Evolutionary conservation across 164 flowering plant genomes (phyloP), one percentile per base, ranked within the genome.

Genomic region (Vitis labrusca): DNA sequence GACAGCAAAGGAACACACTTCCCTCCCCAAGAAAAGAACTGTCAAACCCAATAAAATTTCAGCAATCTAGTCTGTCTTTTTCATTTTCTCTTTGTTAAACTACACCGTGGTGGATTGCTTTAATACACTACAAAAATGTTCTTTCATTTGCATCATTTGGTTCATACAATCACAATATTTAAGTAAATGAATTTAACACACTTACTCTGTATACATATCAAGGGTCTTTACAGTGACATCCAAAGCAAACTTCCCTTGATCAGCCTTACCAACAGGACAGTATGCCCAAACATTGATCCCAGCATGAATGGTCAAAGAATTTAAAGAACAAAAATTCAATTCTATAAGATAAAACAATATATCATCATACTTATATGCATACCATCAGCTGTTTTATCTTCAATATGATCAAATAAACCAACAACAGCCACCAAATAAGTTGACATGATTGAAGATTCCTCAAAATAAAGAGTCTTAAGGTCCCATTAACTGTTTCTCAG

Each of bases 341-440:
- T 37, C 44, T 6, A 5, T 6, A 16, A 29, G n/a, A 67, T 50
- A 17, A 15, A 44, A 49, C 23, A 3, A 62, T 8, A 50, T 17
- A 63, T 47, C 54, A 11, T 50, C 44, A 37, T 51, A 57, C 50
- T 48, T 44, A 16, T 10, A 54, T n/a, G 13, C 54, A 10, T 66
- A 80, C 84, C 84, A 61, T 70, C 77, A 48, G 47, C 19, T 30
- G 81, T 67, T 60, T 59, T 66, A 1, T 70, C 77, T 70, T 81
- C 84, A 67, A 78, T 75, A 58, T 75, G 58, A 72, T 75, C 81
- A 65, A 80, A 80, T 50, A 64, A 56, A 50, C 83, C 83, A 62
- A 80, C 68, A 16, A 77, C 79, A 51, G 81, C 84, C 67, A 75
- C 79, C 76, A 78, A 78, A 73, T 81, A 81, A 50, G 79, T 77